These are phyloP conservation scores for Macadamia tetraphylla DNA, from an alignment of 164 flowering plant species.

Conservation along the genomic window DNA sequence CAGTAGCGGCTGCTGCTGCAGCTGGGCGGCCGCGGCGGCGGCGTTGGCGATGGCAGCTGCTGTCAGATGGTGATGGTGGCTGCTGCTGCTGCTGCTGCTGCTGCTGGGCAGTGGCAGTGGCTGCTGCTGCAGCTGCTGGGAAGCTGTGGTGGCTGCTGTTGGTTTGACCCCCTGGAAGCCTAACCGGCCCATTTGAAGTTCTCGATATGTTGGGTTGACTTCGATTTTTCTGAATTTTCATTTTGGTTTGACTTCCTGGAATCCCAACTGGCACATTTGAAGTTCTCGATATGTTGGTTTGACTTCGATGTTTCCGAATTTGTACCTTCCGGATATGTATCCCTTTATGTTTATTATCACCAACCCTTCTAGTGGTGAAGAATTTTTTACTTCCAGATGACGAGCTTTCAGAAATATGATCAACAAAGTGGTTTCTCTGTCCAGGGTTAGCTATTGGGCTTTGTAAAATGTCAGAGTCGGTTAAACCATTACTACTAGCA, in stretches of 20 bases:
- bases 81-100: too few species aligned
- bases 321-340: conserved; percentile 13
- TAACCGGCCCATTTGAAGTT: too few species aligned
- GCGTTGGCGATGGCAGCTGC: too few species aligned
- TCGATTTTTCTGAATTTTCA: too few species aligned
- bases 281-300: conserved; percentile 34
- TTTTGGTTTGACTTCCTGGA: conserved; percentile 28
- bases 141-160: too few species aligned
- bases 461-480: not conserved
- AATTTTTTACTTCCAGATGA: conserved; percentile 29
- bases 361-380: conserved; percentile 22
- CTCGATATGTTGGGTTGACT: too few species aligned
- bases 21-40: too few species aligned
- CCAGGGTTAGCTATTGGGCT: conserved; percentile 16
- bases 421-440: conserved; percentile 24
- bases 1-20: too few species aligned
- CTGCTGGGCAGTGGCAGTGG: too few species aligned
- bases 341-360: conserved; percentile 36
- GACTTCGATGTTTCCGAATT: conserved; percentile 30
- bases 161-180: too few species aligned
- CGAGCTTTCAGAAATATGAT: conserved; percentile 18
- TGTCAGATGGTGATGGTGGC: too few species aligned
- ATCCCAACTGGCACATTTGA: conserved; percentile 22
- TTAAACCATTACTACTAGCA: not conserved
- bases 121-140: too few species aligned